Base-by-base conservation (phyloP, 345 rosid species). In the Bruguiera parviflora region DNA sequence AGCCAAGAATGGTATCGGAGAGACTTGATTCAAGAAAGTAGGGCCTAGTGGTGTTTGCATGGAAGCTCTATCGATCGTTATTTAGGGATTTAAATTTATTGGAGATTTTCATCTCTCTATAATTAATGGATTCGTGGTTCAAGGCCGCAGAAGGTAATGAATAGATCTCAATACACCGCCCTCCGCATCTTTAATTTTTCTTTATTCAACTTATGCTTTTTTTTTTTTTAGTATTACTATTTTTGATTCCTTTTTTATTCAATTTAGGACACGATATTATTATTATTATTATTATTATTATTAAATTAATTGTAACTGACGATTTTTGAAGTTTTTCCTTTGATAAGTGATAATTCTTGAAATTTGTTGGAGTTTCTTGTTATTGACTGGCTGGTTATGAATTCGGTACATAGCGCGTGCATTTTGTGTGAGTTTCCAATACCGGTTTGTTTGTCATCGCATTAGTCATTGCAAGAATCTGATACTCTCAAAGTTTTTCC, bases 111-210 rank as follows among this genome's bases (percentile, higher is more conserved):
- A 13, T 13, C 49, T 43, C 19, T 43, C 15, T 43, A 15, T 55
- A 9, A 69, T 68, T 75, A 72, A 95, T 95, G 98, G 92, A 96
- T 73, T 85, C 91, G 72, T 95, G 99, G 99, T 92, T 95, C 63
- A 95, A 92, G 82, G 97, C 89, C 63, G 99, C 99, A 32, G 98
- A 94, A 94, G 98, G 98, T 94, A 18, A 33, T 75, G 27, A 43
- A 80, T 70, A 63, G 61, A 31, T 33, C 3, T 5, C 59, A 3
- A 3, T 13, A 3, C 18, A 43, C 19, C 20, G 35, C 25, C 25
- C 19, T 27, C 61, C 31, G 59, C 33, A 29, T 35, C 22, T 31
- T 39, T 47, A 47, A 19, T 69, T 61, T 15, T 16, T 28, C 70
- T 60, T 66, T 8, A 37, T 20, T 61, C 72, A 29, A 64, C 31